Percentiles rank a stretch among this genome's conserved stretches.
phyloP scores from a whole-genome alignment of 2,329 filamentous ascomycete species.

The Calonectria pseudoreteaudii region DNA sequence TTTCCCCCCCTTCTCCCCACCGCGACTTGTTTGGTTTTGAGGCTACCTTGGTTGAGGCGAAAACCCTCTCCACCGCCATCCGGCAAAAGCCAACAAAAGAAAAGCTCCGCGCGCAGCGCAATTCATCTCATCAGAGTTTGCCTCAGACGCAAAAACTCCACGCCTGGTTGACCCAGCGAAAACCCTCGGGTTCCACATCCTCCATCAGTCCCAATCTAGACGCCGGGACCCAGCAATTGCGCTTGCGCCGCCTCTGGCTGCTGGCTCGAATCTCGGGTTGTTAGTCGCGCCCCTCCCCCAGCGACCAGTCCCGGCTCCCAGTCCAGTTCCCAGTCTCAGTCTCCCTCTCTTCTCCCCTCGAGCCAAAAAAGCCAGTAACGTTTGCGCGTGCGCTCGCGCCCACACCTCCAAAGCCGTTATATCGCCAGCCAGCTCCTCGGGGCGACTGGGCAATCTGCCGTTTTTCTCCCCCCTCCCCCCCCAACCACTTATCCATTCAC shows the following conservation, averaged over 20 bases:
- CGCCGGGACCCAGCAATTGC: slow-evolving; percentile 37
- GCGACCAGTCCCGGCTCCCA: slow-evolving; percentile 35
- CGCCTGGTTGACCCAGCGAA: slow-evolving; percentile 41
- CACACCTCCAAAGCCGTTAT: slow-evolving; percentile 45
- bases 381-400: slow-evolving; percentile 40
- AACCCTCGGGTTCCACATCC: slow-evolving; percentile 42
- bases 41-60: slow-evolving; percentile 16
- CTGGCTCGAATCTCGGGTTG: slow-evolving; percentile 30
- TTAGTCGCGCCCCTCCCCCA: slow-evolving; percentile 41
- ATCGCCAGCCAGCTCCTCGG: slow-evolving; percentile 43
- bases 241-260: slow-evolving; percentile 33
- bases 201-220: slow-evolving; percentile 23
- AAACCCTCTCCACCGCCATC: slow-evolving; percentile 18
- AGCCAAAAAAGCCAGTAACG: slow-evolving; percentile 41
- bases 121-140: slow-evolving; percentile 41
- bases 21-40: slow-evolving; percentile 11
- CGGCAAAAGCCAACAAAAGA: slow-evolving; percentile 20
- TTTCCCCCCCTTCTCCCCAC: slow-evolving; percentile 1
- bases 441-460: slow-evolving; percentile 34
- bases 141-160: slow-evolving; percentile 32
- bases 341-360: slow-evolving; percentile 26
- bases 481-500: slow-evolving; percentile 33
- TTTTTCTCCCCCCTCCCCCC: slow-evolving; percentile 19
- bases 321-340: slow-evolving; percentile 32
- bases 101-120: slow-evolving; percentile 16